Evolutionary conservation across 148 eudicot species (phyloP).

Genomic region (Vaccinium macrocarpon): DNA sequence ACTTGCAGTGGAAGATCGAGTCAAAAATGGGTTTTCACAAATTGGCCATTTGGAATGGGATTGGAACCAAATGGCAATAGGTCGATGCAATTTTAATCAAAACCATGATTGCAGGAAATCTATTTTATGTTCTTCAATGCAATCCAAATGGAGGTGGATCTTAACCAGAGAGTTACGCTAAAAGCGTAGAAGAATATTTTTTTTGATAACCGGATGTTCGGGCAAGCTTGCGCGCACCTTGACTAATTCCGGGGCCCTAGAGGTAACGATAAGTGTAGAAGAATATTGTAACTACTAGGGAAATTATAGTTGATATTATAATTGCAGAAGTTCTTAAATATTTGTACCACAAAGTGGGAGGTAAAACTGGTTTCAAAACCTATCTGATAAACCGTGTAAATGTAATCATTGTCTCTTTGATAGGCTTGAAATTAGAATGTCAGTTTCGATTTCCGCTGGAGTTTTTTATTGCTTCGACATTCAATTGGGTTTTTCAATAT

Average conservation of each 20-base stretch:
- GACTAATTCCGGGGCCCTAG: too few relatives aligned
- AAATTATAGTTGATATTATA: background rate
- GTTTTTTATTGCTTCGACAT: background rate
- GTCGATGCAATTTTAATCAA: background rate
- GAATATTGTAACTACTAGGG: background rate
- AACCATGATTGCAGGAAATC: background rate
- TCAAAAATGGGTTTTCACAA: background rate
- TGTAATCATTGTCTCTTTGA: background rate
- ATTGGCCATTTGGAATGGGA: background rate
- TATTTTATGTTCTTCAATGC: background rate
- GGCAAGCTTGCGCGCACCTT: too few relatives aligned
- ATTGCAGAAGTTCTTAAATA: background rate
- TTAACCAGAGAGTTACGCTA: background rate
- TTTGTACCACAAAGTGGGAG: background rate
- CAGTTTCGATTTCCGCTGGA: background rate
- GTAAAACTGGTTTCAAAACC: background rate
- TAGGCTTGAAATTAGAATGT: background rate
- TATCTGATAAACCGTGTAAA: background rate
- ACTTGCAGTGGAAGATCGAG: background rate
- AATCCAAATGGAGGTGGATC: background rate
- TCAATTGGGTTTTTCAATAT: background rate
- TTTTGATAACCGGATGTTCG: too few relatives aligned
- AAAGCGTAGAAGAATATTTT: background rate
- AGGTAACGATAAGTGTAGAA: too few relatives aligned
- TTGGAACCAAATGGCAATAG: background rate